These are phyloP conservation scores for Sedum album DNA, from an alignment of 164 flowering plant genomes.

Conservation along the genomic window DNA sequence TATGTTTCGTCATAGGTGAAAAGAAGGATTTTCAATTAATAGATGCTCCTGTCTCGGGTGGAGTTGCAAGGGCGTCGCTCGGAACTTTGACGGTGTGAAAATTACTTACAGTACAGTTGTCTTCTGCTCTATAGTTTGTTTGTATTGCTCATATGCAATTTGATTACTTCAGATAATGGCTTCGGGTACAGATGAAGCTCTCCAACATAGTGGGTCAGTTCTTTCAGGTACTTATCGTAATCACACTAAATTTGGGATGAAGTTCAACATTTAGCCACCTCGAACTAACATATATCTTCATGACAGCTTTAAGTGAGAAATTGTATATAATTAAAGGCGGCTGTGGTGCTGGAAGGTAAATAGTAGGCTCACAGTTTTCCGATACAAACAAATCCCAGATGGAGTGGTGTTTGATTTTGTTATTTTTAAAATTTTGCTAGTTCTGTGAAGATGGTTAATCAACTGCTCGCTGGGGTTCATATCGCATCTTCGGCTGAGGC, in stretches of 20 bases:
- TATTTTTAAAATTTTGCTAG: slow-evolving; percentile 23
- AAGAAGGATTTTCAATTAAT: slow-evolving; percentile 70
- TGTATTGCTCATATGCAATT: not conserved
- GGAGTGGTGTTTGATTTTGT: not conserved
- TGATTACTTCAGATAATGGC: slow-evolving; percentile 68
- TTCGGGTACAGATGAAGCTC: slow-evolving; percentile 83
- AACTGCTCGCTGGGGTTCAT: slow-evolving; percentile 99
- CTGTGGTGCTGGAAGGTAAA: slow-evolving; percentile 97
- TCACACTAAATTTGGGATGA: not conserved
- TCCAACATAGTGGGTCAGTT: slow-evolving; percentile 56
- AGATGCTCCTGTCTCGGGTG: slow-evolving; percentile 99
- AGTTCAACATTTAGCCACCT: not conserved
- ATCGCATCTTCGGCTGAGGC: slow-evolving; percentile 98
- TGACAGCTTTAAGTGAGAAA: slow-evolving; percentile 87
- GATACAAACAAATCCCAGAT: not conserved
- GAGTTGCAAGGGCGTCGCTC: slow-evolving; percentile 70
- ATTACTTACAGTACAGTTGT: not conserved
- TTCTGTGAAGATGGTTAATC: slow-evolving; percentile 94
- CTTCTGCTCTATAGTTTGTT: not conserved
- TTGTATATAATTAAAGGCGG: slow-evolving; percentile 83
- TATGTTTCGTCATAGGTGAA: slow-evolving; percentile 31
- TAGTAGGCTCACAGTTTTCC: not conserved
- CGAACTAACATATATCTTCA: slow-evolving; percentile 13
- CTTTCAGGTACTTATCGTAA: slow-evolving; percentile 53
- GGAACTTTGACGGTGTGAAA: slow-evolving; percentile 84